These are phyloP conservation scores for Rhizophora apiculata DNA, from an alignment of 345 rosid genomes.

Conservation along the genomic window DNA sequence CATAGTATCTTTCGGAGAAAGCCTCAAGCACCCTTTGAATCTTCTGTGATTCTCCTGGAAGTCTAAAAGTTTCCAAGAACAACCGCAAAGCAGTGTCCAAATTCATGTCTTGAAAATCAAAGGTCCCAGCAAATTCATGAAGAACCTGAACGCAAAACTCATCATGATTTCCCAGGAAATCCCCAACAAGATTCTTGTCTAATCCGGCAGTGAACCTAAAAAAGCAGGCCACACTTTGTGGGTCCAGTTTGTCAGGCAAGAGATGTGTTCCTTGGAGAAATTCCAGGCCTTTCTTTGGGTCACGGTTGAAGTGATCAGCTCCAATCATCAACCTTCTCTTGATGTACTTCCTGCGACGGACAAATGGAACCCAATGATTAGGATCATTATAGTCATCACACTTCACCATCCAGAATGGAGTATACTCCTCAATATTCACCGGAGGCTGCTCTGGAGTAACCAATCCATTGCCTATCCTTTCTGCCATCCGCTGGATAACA, in stretches of 20 bases:
- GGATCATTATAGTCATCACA: conserved; percentile 84
- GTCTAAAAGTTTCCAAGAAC: conserved; percentile 90
- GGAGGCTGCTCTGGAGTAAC: conserved; percentile 63
- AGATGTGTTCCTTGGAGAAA: conserved; percentile 99
- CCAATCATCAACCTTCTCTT: conserved; percentile 99
- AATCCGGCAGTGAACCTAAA: conserved; percentile 95
- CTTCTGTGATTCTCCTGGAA: conserved; percentile 98
- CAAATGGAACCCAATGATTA: conserved; percentile 87
- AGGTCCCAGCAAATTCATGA: conserved; percentile 98
- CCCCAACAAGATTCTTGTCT: conserved; percentile 98
- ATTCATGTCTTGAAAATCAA: conserved; percentile 96
- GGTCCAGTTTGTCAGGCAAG: conserved; percentile 96
- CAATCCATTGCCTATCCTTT: conserved; percentile 77
- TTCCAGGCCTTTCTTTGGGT: conserved; percentile 96
- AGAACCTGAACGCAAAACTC: conserved; percentile 98
- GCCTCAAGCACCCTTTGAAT: conserved; percentile 98
- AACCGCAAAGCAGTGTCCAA: conserved; percentile 90
- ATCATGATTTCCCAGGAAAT: conserved; percentile 96
- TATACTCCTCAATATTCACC: conserved; percentile 79
- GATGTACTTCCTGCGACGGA: conserved; percentile 81
- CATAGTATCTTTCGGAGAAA: conserved; percentile 94
- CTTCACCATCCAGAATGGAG: conserved; percentile 97
- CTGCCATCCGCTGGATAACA: conserved; percentile 99
- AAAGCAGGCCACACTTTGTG: conserved; percentile 99
- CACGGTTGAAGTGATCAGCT: conserved; percentile 99